Conservation (phyloP, 345 rosid species). For the Aurinia saxatilis region DNA sequence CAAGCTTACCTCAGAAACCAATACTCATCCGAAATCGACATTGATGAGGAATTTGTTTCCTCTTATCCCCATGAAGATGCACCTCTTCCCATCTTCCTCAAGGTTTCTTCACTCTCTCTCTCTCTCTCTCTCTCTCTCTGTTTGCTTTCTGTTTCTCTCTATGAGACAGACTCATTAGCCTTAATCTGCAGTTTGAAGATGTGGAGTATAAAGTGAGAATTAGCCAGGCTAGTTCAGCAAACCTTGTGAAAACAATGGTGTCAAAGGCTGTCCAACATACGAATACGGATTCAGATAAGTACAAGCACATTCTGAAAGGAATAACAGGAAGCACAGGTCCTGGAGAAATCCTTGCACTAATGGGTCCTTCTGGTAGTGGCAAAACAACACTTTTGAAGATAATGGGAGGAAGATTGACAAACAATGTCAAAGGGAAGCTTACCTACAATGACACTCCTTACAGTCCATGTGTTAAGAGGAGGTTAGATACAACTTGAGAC, state of each 20-base stretch:
- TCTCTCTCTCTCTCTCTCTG: neutral
- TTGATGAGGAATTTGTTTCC: conserved; percentile 36
- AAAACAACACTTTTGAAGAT: conserved; percentile 86
- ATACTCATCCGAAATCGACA: conserved; percentile 59
- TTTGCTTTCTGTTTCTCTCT: neutral
- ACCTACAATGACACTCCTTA: conserved; percentile 80
- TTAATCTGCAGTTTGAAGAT: conserved; percentile 70
- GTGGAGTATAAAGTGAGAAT: conserved; percentile 67
- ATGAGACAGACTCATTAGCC: neutral
- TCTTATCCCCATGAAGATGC: conserved; percentile 35
- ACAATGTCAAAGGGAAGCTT: conserved; percentile 58
- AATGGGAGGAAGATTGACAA: conserved; percentile 78
- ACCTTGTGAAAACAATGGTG: conserved; percentile 58
- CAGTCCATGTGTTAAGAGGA: conserved; percentile 65
- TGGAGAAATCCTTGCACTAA: conserved; percentile 82
- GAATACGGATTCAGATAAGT: conserved; percentile 46
- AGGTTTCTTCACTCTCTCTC: conserved; percentile 34
- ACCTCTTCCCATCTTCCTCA: conserved; percentile 85
- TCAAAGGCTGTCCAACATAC: conserved; percentile 57
- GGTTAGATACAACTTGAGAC: conserved; percentile 34
- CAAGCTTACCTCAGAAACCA: conserved; percentile 66
- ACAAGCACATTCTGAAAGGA: conserved; percentile 79
- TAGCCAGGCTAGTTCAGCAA: conserved; percentile 31
- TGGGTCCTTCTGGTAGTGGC: conserved; percentile 99
- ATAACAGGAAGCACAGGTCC: conserved; percentile 88